Percentiles rank a stretch among this genome's conserved stretches.
phyloP scores from a whole-genome alignment of 768 basidiomycete species.

The Paxillus rubicundulus region DNA sequence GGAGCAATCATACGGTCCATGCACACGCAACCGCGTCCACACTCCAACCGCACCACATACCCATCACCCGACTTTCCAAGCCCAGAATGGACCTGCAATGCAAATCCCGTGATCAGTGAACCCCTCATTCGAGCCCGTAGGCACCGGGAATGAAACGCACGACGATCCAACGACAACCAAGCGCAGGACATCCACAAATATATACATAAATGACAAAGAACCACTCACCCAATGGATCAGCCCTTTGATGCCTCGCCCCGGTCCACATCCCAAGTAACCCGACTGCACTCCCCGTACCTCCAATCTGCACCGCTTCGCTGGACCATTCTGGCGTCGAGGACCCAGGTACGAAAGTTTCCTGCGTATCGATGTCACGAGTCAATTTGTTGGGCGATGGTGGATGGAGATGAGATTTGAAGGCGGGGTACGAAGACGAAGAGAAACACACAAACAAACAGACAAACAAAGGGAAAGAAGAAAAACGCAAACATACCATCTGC shows the following conservation, averaged over 20 bases:
- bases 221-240: conserved; percentile 42
- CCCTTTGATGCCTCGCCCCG: conserved; percentile 43
- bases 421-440: no score
- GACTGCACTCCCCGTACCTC: conserved; percentile 49
- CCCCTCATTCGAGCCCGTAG: neutral
- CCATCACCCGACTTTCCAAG: conserved; percentile 39
- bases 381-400: neutral
- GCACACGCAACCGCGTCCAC: no score
- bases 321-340: conserved; percentile 45
- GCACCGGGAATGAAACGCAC: neutral
- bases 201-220: neutral
- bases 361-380: conserved; percentile 15
- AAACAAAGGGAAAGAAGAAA: neutral
- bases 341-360: conserved; percentile 34
- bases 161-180: neutral
- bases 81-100: conserved; percentile 40
- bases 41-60: no score
- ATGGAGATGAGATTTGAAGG: neutral
- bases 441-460: no score
- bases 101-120: neutral
- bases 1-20: no score
- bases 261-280: conserved; percentile 60
- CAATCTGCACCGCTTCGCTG: conserved; percentile 56
- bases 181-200: neutral
- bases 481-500: conserved; percentile 40